Evolutionary conservation across 2,329 filamentous ascomycete species (phyloP).

Genomic region (Pseudogymnoascus sp.): DNA sequence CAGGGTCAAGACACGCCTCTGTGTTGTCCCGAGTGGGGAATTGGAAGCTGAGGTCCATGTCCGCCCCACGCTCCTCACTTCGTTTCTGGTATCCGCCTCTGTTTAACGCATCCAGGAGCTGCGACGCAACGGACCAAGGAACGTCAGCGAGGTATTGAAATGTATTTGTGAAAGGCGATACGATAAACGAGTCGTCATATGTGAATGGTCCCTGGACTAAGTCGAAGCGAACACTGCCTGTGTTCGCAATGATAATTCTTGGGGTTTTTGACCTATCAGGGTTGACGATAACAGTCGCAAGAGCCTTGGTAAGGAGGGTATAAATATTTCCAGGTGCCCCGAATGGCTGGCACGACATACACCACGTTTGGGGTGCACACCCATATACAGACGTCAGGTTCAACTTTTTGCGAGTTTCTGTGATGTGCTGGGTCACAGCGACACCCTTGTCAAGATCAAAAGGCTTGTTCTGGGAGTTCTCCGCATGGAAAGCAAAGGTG

Average conservation of each 20-base stretch:
- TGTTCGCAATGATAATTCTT: constrained; percentile 73
- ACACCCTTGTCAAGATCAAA: constrained; percentile 64
- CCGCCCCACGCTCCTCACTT: not conserved
- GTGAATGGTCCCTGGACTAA: constrained; percentile 91
- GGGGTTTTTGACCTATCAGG: constrained; percentile 51
- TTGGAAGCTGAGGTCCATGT: not conserved
- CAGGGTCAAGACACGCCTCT: not conserved
- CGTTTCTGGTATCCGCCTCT: constrained; percentile 31
- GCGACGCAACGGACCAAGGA: constrained; percentile 64
- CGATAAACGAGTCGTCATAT: constrained; percentile 73
- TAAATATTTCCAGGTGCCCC: constrained; percentile 68
- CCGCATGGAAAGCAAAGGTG: constrained; percentile 61
- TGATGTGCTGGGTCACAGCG: constrained; percentile 63
- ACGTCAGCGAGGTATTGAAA: constrained; percentile 73
- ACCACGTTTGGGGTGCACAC: constrained; percentile 70
- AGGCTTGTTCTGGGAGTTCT: constrained; percentile 68
- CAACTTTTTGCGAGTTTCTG: constrained; percentile 59
- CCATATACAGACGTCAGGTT: constrained; percentile 67
- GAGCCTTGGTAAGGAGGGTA: constrained; percentile 48
- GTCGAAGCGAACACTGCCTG: constrained; percentile 87
- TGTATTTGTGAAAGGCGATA: constrained; percentile 79
- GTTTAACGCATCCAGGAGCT: constrained; percentile 55
- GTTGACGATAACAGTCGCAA: constrained; percentile 61
- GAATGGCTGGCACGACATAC: constrained; percentile 74
- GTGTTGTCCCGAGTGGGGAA: not conserved